A percentile compares a stretch with the other conserved stretches of the same genome.
phyloP scores from a whole-genome alignment of 1,284 basidiomycete genomes.

The Cystobasidium slooffiae region DNA sequence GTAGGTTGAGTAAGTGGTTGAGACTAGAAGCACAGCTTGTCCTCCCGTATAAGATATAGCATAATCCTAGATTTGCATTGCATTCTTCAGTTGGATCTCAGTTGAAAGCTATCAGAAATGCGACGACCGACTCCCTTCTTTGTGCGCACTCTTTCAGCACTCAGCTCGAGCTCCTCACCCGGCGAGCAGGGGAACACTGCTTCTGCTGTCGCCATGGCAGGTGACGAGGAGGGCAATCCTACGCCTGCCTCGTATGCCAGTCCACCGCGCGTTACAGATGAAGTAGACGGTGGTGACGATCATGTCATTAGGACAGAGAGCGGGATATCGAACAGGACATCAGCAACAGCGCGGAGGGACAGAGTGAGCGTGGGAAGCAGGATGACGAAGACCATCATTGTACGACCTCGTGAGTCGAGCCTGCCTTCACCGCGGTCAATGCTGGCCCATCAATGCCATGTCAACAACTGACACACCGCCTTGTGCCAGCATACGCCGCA shows the following conservation, averaged over 20 bases:
- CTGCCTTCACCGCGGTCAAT: not conserved
- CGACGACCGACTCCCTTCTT: constrained; percentile 9
- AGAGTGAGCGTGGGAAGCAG: constrained; percentile 41
- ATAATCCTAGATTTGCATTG: not conserved
- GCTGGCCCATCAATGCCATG: too few species aligned
- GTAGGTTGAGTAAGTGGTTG: too few species aligned
- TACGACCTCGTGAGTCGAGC: constrained; percentile 40
- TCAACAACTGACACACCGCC: not conserved
- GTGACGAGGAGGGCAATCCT: constrained; percentile 11
- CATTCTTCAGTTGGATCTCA: not conserved
- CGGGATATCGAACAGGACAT: constrained; percentile 8
- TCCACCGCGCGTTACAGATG: not conserved
- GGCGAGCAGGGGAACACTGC: not conserved
- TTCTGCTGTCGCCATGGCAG: constrained; percentile 1
- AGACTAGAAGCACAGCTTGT: too few species aligned
- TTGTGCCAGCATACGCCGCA: constrained; percentile 36
- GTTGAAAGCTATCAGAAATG: not conserved
- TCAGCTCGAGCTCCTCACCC: not conserved
- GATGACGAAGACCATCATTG: constrained; percentile 33
- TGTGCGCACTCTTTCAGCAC: not conserved
- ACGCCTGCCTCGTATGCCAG: constrained; percentile 21
- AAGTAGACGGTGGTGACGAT: not conserved
- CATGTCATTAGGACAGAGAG: not conserved
- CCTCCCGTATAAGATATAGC: too few species aligned
- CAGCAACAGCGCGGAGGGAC: constrained; percentile 4